These are phyloP conservation scores for Kodamaea fungicola DNA, from an alignment of 1,139 yeast genomes.

Conservation along the genomic window DNA sequence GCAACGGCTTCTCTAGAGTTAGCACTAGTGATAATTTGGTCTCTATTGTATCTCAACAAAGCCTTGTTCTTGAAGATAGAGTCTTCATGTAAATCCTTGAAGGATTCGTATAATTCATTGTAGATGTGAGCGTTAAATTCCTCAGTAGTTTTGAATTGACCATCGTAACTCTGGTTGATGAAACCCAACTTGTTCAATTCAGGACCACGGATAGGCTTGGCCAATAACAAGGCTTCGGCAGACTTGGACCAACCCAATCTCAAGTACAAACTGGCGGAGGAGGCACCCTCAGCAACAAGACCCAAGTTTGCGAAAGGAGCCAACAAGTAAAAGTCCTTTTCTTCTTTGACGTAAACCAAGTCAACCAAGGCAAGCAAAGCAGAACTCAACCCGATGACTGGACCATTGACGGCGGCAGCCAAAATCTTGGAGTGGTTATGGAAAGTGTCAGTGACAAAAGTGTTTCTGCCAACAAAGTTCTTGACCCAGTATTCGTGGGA, in stretches of 20 bases:
- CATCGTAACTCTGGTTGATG: constrained; percentile 46
- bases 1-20: constrained; percentile 63
- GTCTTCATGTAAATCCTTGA: constrained; percentile 51
- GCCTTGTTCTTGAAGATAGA: constrained; percentile 63
- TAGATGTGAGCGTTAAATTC: constrained; percentile 58
- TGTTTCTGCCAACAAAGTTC: constrained; percentile 66
- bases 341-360: constrained; percentile 66
- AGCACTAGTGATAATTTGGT: constrained; percentile 45
- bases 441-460: constrained; percentile 65
- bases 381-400: constrained; percentile 77
- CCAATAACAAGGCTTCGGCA: constrained; percentile 68
- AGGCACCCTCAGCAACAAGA: constrained; percentile 79
- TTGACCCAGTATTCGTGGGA: constrained; percentile 55
- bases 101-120: constrained; percentile 42
- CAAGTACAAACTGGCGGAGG: constrained; percentile 63
- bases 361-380: constrained; percentile 76
- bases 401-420: constrained; percentile 80
- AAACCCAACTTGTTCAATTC: constrained; percentile 60
- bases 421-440: constrained; percentile 70
- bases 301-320: constrained; percentile 85
- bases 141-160: constrained; percentile 47
- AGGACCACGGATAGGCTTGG: constrained; percentile 62
- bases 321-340: constrained; percentile 53
- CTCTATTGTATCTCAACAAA: constrained; percentile 49
- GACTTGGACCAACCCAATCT: constrained; percentile 76